Conservation (phyloP, 108 stramenopile species). For the Bacterosira constricta region DNA sequence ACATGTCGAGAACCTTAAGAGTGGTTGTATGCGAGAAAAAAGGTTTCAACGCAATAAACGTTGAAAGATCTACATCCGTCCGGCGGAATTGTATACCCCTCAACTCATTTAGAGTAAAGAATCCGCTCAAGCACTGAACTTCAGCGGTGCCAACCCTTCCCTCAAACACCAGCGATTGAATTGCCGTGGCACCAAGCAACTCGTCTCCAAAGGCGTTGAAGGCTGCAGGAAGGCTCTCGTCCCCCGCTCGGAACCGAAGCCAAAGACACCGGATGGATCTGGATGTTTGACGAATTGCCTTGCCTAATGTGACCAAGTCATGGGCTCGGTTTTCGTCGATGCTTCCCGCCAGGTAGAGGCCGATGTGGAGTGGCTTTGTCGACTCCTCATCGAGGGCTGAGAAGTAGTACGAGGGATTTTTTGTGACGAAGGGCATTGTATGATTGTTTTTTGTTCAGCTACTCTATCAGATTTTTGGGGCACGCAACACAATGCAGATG, state of each 20-base stretch:
- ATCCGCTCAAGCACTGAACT: slow-evolving; percentile 12
- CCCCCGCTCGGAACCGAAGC: slow-evolving; percentile 36
- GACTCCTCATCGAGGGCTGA: slow-evolving; percentile 26
- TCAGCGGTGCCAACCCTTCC: slow-evolving; percentile 24
- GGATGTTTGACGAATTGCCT: slow-evolving; percentile 19
- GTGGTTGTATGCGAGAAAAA: slow-evolving; percentile 5
- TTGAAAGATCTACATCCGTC: slow-evolving; percentile 20
- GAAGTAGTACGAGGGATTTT: slow-evolving; percentile 40
- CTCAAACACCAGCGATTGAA: slow-evolving; percentile 37
- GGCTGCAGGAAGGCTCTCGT: slow-evolving; percentile 23
- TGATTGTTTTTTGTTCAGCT: neutral
- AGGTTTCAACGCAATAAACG: slow-evolving; percentile 1
- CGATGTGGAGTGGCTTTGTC: slow-evolving; percentile 28
- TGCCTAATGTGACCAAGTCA: slow-evolving; percentile 17
- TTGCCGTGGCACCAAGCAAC: slow-evolving; percentile 19
- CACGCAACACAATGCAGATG: too few species aligned
- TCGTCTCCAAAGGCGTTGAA: slow-evolving; percentile 33
- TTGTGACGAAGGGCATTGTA: slow-evolving; percentile 28
- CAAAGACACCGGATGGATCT: slow-evolving; percentile 33
- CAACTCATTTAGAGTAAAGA: neutral
- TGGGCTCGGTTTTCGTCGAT: slow-evolving; percentile 18
- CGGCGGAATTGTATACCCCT: slow-evolving; percentile 9
- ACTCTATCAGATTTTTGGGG: too few species aligned
- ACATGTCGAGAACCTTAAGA: slow-evolving; percentile 31
- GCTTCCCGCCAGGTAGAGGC: slow-evolving; percentile 21